Base-by-base conservation (phyloP, 2,329 filamentous ascomycete genomes). In the Venturia carpophila region DNA sequence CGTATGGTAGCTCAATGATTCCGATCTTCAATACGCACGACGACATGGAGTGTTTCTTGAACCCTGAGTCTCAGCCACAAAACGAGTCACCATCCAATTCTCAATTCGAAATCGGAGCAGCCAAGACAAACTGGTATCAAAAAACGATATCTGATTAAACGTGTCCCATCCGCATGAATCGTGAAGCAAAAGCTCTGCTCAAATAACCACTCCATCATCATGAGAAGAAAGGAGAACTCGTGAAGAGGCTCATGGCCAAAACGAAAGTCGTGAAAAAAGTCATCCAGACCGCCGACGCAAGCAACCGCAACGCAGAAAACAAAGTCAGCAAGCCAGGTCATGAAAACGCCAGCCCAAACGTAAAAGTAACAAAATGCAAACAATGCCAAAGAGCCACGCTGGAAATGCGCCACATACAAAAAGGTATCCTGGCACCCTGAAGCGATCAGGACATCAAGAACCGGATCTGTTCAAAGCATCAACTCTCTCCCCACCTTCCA, bases 361-460 rank as follows among this genome's bases (percentile, higher is more conserved):
- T 9, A 56, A 37, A 34, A 17, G 4, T 7, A 52, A 27, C 21
- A 15, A 37, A 10, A 37, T 37, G 52, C 52, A 37, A 37, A 37
- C 27, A 58, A 37, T 58, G 27, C 30, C 49, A 58, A 34, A 58
- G n/a, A n/a, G 52, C 52, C 52, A 58, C 52, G 52, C 52, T 58
- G 3, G 19, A 58, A 58, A 37, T 17, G 52, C 49, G 24, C 30
- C 49, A 55, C 9, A 30, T 30, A 1, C 5, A 55, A 30, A 6
- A 1, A 37, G 9, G 15, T 9, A n/a, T 56, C 27, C 52, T 9
- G 9, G 15, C 1, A n/a, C 37, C 27, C 52, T 9, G 52, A 55
- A 55, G 49, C 24, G 19, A 55, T 15, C 24, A 17, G 15, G 17
- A 13, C 49, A 55, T 6, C 49, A 34, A 17, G 27, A 55, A 15